These are phyloP conservation scores for Myriosclerotinia scirpicola DNA, from an alignment of 2,329 filamentous ascomycete genomes.

Conservation along the genomic window DNA sequence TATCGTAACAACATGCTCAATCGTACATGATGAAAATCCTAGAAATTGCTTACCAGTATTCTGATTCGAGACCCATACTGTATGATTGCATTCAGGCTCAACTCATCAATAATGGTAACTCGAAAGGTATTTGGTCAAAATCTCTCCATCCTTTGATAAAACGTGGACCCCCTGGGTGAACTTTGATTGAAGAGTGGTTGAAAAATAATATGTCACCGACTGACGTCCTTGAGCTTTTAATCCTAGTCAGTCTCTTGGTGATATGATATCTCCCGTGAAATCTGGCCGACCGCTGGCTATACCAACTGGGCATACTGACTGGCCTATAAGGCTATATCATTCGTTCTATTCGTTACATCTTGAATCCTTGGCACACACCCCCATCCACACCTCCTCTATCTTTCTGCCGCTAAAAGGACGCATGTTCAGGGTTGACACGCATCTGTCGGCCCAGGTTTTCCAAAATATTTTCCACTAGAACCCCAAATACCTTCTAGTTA, in stretches of 20 bases:
- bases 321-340: background rate
- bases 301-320: background rate
- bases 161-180: constrained; percentile 20
- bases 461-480: constrained; percentile 20
- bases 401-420: constrained; percentile 4
- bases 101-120: constrained; percentile 2
- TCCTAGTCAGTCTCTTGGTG: constrained; percentile 3
- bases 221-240: constrained; percentile 7
- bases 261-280: constrained; percentile 17
- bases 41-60: background rate
- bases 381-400: constrained; percentile 6
- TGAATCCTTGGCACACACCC: constrained; percentile 8
- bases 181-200: background rate
- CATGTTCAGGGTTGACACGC: constrained; percentile 20
- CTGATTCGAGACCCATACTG: constrained; percentile 6
- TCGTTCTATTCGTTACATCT: constrained; percentile 16
- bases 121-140: background rate
- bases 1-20: constrained; percentile 7
- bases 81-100: constrained; percentile 1
- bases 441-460: constrained; percentile 14
- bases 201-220: constrained; percentile 14
- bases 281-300: constrained; percentile 17
- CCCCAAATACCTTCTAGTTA: constrained; percentile 17
- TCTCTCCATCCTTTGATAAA: constrained; percentile 15
- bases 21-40: constrained; percentile 4